Percentiles rank a stretch among this genome's conserved stretches.
Conservation (phyloP, 2,329 filamentous ascomycete genomes). For the Penicillium decumbens region DNA sequence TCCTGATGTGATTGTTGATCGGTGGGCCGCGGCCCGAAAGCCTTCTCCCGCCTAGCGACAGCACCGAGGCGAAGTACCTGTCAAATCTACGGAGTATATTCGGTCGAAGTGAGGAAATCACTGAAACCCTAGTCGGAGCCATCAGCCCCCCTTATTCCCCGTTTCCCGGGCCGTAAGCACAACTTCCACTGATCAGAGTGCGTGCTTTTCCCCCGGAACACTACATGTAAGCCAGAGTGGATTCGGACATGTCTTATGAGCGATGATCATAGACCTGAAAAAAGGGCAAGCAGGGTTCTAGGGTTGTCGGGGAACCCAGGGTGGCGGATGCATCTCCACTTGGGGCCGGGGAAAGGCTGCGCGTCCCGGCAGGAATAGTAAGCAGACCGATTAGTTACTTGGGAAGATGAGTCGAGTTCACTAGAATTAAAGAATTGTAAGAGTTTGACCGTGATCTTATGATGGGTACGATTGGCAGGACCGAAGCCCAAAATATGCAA, state of each 20-base stretch:
- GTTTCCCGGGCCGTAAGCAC: conserved; percentile 11
- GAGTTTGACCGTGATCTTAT: not conserved
- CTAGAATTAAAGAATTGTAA: not conserved
- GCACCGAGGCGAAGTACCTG: conserved; percentile 7
- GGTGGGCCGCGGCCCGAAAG: conserved; percentile 8
- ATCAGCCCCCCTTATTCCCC: conserved; percentile 3
- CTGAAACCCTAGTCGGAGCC: too few relatives aligned
- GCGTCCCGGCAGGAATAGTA: not conserved
- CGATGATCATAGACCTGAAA: conserved; percentile 4
- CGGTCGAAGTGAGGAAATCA: not conserved
- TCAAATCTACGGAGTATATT: conserved; percentile 5
- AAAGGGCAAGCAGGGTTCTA: not conserved
- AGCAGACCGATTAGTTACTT: not conserved
- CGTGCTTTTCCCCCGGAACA: conserved; percentile 3
- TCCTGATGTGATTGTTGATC: conserved; percentile 5
- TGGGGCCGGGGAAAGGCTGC: conserved; percentile 12
- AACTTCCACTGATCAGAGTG: too few relatives aligned
- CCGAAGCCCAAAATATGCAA: not conserved
- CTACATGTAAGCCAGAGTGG: not conserved
- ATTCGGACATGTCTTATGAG: conserved; percentile 3
- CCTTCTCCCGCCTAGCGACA: conserved; percentile 3
- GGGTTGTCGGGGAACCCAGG: conserved; percentile 6
- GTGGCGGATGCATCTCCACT: conserved; percentile 12
- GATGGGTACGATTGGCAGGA: not conserved
- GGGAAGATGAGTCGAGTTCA: not conserved